These are phyloP conservation scores for Septoria linicola DNA, from an alignment of 2,329 filamentous ascomycete species.

Conservation along the genomic window DNA sequence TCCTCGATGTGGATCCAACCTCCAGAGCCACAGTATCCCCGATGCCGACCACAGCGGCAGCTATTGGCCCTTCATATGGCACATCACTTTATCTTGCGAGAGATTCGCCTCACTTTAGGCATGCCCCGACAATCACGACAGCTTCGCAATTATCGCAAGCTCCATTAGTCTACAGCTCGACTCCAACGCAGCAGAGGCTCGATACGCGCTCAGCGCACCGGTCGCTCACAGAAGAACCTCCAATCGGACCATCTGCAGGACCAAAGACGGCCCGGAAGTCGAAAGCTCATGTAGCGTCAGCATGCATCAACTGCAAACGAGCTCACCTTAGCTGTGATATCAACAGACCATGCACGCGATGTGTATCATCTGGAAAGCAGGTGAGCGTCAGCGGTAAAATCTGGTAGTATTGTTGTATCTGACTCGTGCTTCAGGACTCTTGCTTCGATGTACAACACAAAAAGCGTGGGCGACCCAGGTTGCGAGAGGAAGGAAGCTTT, in stretches of 20 bases:
- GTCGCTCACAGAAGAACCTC: slow-evolving; percentile 2
- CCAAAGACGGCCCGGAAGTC: slow-evolving; percentile 32
- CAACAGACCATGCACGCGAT: slow-evolving; percentile 75
- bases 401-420: neutral
- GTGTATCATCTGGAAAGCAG: slow-evolving; percentile 71
- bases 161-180: slow-evolving; percentile 8
- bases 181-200: slow-evolving; percentile 11
- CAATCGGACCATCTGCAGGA: slow-evolving; percentile 9
- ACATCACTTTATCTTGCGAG: slow-evolving; percentile 13
- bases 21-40: slow-evolving; percentile 12
- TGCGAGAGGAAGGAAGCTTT: slow-evolving; percentile 62
- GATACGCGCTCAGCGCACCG: slow-evolving; percentile 1
- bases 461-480: slow-evolving; percentile 73
- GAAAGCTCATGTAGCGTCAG: slow-evolving; percentile 73
- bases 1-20: slow-evolving; percentile 11
- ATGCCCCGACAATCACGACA: neutral
- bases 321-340: slow-evolving; percentile 70
- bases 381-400: slow-evolving; percentile 39
- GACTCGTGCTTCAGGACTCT: slow-evolving; percentile 56
- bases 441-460: slow-evolving; percentile 85
- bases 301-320: slow-evolving; percentile 81
- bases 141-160: neutral
- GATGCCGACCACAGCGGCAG: slow-evolving; percentile 26
- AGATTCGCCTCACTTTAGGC: neutral
- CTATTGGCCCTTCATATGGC: slow-evolving; percentile 12